Conservation (phyloP, 306 rosid species). For the Begonia masoniana region DNA sequence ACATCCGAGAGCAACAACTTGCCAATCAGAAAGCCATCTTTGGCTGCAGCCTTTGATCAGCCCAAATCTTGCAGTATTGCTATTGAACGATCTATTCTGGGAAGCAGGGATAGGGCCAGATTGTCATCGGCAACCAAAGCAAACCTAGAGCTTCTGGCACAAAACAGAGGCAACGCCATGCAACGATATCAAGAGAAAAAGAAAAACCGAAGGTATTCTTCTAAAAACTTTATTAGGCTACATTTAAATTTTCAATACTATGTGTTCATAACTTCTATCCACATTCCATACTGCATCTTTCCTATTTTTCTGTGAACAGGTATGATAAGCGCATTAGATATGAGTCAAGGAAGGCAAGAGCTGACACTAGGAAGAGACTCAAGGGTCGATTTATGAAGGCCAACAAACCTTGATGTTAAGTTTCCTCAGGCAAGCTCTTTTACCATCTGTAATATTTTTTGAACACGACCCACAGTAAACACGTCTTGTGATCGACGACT, state of each 20-base stretch:
- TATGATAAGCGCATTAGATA: neutral
- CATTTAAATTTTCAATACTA: too few relatives aligned
- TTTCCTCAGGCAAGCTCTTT: neutral
- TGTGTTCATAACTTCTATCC: too few relatives aligned
- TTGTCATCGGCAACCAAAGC: slow-evolving; percentile 25
- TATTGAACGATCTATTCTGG: slow-evolving; percentile 21
- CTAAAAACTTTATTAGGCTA: too few relatives aligned
- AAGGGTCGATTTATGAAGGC: slow-evolving; percentile 1
- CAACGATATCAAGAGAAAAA: slow-evolving; percentile 67
- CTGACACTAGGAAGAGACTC: neutral
- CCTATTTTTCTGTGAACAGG: neutral
- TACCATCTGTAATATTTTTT: neutral
- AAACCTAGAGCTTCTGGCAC: slow-evolving; percentile 33
- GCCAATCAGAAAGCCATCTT: slow-evolving; percentile 19
- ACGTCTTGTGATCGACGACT: neutral
- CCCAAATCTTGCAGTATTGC: slow-evolving; percentile 8
- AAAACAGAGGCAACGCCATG: slow-evolving; percentile 63
- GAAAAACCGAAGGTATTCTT: slow-evolving; percentile 45
- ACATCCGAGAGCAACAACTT: slow-evolving; percentile 44
- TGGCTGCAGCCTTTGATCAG: slow-evolving; percentile 16
- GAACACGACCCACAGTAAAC: neutral
- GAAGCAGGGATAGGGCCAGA: slow-evolving; percentile 19
- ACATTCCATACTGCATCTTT: too few relatives aligned
- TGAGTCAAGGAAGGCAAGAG: slow-evolving; percentile 1
- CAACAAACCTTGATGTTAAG: neutral